phyloP scores from a whole-genome alignment of 768 basidiomycete species.

The Tricholoma flavovirens region DNA sequence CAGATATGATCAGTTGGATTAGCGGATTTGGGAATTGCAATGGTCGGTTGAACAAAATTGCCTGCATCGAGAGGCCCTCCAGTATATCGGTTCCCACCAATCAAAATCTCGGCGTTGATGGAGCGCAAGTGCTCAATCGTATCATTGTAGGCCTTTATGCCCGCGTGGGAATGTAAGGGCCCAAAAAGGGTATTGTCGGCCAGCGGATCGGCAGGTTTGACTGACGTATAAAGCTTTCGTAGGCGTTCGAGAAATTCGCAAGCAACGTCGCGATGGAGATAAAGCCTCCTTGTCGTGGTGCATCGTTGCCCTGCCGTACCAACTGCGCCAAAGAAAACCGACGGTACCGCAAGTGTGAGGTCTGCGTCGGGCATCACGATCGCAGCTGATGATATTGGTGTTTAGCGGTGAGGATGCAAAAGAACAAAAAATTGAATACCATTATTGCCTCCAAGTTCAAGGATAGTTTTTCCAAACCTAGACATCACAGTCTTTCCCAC shows the following conservation, averaged over 20 bases:
- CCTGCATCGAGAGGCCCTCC: conserved; percentile 53
- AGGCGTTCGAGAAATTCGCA: conserved; percentile 71
- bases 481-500: conserved; percentile 87
- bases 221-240: conserved; percentile 61
- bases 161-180: conserved; percentile 72
- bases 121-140: conserved; percentile 58
- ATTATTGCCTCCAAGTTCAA: conserved; percentile 95
- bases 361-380: conserved; percentile 94
- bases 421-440: conserved; percentile 39
- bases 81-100: conserved; percentile 59
- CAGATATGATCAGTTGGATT: conserved; percentile 56
- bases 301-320: conserved; percentile 76
- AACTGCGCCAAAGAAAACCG: conserved; percentile 91
- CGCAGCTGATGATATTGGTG: conserved; percentile 44
- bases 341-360: conserved; percentile 79
- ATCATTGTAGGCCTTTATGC: conserved; percentile 57
- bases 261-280: conserved; percentile 80
- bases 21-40: conserved; percentile 60
- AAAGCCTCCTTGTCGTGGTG: conserved; percentile 88
- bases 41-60: conserved; percentile 87
- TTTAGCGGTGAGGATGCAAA: conserved; percentile 10
- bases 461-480: conserved; percentile 83
- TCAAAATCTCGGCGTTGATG: conserved; percentile 70
- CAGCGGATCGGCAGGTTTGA: conserved; percentile 85
- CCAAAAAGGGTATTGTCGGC: conserved; percentile 69